Evolutionary conservation across 2,329 filamentous ascomycete genomes (phyloP).

Genomic region (Aspergillus unguis): DNA sequence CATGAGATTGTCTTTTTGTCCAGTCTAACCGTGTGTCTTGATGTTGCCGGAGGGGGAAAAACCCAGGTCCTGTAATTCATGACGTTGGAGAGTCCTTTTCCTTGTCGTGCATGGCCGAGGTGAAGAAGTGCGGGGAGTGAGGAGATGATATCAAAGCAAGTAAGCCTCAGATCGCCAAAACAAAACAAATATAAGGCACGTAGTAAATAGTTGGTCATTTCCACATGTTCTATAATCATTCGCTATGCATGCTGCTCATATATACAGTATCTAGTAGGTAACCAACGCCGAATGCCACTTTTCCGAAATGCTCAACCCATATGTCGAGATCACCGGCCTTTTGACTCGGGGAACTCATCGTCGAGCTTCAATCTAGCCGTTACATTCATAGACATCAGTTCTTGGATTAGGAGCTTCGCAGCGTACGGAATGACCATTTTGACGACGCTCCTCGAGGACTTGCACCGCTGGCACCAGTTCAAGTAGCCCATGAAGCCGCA

Average conservation of each 20-base stretch:
- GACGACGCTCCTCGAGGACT: slow-evolving; percentile 76
- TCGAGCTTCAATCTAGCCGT: slow-evolving; percentile 84
- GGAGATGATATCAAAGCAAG: not conserved
- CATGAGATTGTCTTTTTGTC: not conserved
- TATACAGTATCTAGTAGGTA: slow-evolving; percentile 13
- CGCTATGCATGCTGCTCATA: slow-evolving; percentile 23
- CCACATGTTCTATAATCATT: slow-evolving; percentile 11
- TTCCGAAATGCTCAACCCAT: not conserved
- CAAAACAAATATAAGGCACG: not conserved
- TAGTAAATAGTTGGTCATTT: not conserved
- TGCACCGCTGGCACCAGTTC: slow-evolving; percentile 91
- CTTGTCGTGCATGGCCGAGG: not conserved
- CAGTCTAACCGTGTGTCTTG: not conserved
- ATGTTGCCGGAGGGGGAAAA: not conserved
- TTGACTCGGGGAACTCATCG: slow-evolving; percentile 75
- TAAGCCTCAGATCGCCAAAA: not conserved
- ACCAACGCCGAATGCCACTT: slow-evolving; percentile 11
- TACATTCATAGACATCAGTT: slow-evolving; percentile 98
- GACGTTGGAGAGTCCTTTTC: not conserved
- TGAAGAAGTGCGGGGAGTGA: slow-evolving; percentile 3
- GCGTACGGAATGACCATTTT: slow-evolving; percentile 98
- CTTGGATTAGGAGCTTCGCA: slow-evolving; percentile 91
- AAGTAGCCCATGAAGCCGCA: slow-evolving; percentile 95
- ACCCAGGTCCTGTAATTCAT: no score
- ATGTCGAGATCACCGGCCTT: slow-evolving; percentile 27